phyloP scores from a whole-genome alignment of 2,329 filamentous ascomycete genomes.

The Colletotrichum sp. region DNA sequence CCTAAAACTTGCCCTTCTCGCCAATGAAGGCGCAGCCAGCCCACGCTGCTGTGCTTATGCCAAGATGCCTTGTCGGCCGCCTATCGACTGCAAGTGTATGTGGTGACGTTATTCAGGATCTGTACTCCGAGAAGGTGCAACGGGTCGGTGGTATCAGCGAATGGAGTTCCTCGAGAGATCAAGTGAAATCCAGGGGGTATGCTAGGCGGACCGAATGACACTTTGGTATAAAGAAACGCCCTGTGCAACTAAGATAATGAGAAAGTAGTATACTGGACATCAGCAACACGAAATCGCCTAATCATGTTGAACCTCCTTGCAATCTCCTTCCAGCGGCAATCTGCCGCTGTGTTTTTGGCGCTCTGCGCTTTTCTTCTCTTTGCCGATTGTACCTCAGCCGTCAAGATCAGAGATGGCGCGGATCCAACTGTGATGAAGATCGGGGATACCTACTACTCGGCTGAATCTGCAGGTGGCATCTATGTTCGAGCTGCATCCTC shows the following conservation, averaged over 20 bases:
- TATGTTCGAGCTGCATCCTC: constrained; percentile 23
- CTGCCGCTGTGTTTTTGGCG: neutral
- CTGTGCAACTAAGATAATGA: neutral
- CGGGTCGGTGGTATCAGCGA: neutral
- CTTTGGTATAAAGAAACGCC: neutral
- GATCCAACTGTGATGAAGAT: constrained; percentile 26
- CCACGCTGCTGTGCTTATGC: neutral
- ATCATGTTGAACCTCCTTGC: neutral
- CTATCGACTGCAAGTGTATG: neutral
- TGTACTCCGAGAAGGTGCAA: neutral
- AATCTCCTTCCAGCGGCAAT: neutral
- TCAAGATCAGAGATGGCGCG: constrained; percentile 19
- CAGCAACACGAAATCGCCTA: neutral
- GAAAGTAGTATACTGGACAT: neutral
- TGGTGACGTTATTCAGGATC: neutral
- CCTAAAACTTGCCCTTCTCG: neutral
- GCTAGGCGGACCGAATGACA: neutral
- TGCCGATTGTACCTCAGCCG: neutral
- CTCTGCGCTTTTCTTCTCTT: constrained; percentile 4
- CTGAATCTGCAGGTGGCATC: constrained; percentile 25
- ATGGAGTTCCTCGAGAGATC: neutral
- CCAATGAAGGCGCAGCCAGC: neutral
- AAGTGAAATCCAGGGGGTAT: neutral
- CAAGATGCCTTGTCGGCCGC: neutral
- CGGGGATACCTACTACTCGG: constrained; percentile 26